phyloP scores from a whole-genome alignment of 73 alveolate species.

The Breviolum minutum region DNA sequence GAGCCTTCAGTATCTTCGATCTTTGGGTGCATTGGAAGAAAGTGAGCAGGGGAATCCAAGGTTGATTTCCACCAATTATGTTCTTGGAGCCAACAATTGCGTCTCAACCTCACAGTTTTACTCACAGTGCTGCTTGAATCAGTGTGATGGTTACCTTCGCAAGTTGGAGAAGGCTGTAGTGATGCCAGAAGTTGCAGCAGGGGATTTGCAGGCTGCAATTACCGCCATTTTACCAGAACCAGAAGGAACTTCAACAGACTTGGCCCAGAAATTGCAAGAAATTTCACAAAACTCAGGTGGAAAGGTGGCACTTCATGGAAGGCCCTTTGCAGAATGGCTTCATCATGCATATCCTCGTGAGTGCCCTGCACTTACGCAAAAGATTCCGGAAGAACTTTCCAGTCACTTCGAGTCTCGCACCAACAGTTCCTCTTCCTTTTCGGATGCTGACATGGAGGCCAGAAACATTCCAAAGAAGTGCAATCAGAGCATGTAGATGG shows the following conservation, averaged over 20 bases:
- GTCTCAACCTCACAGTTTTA: slow-evolving; percentile 54
- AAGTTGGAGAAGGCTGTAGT: slow-evolving; percentile 59
- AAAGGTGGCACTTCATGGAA: slow-evolving; percentile 68
- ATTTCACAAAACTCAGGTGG: not conserved
- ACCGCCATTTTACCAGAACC: slow-evolving; percentile 31
- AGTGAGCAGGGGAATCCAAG: slow-evolving; percentile 13
- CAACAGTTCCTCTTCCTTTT: not conserved
- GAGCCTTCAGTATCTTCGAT: slow-evolving; percentile 54
- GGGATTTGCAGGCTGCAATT: slow-evolving; percentile 24
- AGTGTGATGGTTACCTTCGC: slow-evolving; percentile 21
- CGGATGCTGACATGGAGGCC: slow-evolving; percentile 59
- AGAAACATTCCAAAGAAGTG: not conserved
- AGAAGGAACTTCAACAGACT: not conserved
- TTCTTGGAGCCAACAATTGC: slow-evolving; percentile 82
- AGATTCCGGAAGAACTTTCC: not conserved
- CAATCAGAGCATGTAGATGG: not conserved
- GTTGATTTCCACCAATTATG: slow-evolving; percentile 47
- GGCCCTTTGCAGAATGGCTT: slow-evolving; percentile 64
- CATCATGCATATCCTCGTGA: slow-evolving; percentile 82
- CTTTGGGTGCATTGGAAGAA: slow-evolving; percentile 68
- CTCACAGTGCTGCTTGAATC: slow-evolving; percentile 85
- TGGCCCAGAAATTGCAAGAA: not conserved
- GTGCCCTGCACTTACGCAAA: slow-evolving; percentile 53
- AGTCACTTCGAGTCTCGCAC: slow-evolving; percentile 29
- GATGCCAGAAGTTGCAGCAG: slow-evolving; percentile 11